These are phyloP conservation scores for Chlamydomonas reinhardtii DNA, from an alignment of 163 green algal species.

Conservation along the genomic window DNA sequence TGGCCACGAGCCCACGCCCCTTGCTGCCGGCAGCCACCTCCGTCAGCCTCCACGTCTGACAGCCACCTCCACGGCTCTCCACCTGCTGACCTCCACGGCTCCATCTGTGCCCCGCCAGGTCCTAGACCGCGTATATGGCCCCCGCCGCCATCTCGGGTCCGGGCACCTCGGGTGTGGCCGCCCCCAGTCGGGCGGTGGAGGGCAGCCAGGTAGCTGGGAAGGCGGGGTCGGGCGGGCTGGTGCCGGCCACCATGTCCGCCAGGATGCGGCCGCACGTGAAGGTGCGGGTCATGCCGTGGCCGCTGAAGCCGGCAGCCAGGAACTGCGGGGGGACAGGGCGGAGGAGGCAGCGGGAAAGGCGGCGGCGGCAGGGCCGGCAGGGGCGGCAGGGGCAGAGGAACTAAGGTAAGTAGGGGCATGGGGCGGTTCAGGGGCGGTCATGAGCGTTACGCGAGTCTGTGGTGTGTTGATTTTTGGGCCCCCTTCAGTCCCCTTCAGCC, in stretches of 20 bases:
- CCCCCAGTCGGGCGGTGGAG: neutral
- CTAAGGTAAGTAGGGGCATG: too few relatives aligned
- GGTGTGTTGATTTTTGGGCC: too few relatives aligned
- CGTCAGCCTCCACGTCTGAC: too few relatives aligned
- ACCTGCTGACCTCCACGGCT: too few relatives aligned
- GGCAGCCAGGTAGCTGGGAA: conserved; percentile 39
- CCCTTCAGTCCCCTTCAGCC: too few relatives aligned
- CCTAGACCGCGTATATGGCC: conserved; percentile 1
- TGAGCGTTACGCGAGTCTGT: too few relatives aligned
- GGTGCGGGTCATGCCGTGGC: conserved; percentile 49
- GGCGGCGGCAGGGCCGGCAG: neutral
- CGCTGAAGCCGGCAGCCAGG: conserved; percentile 38
- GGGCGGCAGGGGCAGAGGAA: neutral
- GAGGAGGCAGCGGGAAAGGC: too few relatives aligned
- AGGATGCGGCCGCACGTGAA: conserved; percentile 31
- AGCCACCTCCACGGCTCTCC: too few relatives aligned
- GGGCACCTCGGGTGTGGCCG: conserved; percentile 9
- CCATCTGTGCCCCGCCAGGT: too few relatives aligned
- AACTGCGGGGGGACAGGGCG: conserved; percentile 6
- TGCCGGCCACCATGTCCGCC: conserved; percentile 39
- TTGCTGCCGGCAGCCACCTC: too few relatives aligned
- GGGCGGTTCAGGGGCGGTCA: too few relatives aligned
- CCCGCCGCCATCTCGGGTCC: conserved; percentile 36
- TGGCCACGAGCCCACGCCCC: too few relatives aligned
- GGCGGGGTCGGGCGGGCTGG: conserved; percentile 8